Base-by-base conservation (phyloP, 73 alveolate genomes). In the Halteria grandinella region DNA sequence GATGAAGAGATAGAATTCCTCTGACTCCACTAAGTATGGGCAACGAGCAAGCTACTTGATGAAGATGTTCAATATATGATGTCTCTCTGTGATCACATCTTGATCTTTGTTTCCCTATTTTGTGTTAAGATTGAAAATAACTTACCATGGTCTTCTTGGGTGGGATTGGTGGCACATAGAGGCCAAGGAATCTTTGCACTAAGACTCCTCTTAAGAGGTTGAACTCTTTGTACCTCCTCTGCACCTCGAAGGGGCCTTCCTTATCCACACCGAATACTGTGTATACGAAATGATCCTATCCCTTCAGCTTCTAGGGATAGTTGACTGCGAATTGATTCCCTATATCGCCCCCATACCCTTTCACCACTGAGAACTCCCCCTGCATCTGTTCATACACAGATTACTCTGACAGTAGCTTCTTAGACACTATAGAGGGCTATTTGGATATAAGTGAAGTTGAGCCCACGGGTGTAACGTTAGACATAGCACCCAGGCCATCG, bases 141-240 rank as follows among this genome's bases (percentile, higher is more conserved):
- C n/a, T n/a, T n/a, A n/a, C 33, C 20, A 55, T 29, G 0, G 25
- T 14, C 12, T 64, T 39, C 69, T 87, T 87, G 17, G 88, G 82
- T 2, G 95, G 95, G 27, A 87, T 80, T 12, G 89, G 87, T n/a
- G 95, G 95, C 63, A 87, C 64, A 43, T 43, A 87, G 32, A 85
- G 71, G 24, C 95, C 95, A 27, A 88, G 95, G 82, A 71, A 87
- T 29, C 83, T 72, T 29, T 34, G 25, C 3, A 52, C 36, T 0
- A 87, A 71, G 0, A 59, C 62, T 11, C 34, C 24, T 54, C 95
- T 69, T 21, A 87, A 60, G 32, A 62, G 43, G 20, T 31, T 53
- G 71, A 87, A 87, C 36, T 87, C 95, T 36, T 71, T 63, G 49
- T 58, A 87, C 41, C 95, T 72, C 31, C 95, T 72, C 55, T 18